Evolutionary conservation across 1,139 yeast species (phyloP), one percentile per base, ranked within the genome.

Genomic region (Sugiyamaella castrensis): DNA sequence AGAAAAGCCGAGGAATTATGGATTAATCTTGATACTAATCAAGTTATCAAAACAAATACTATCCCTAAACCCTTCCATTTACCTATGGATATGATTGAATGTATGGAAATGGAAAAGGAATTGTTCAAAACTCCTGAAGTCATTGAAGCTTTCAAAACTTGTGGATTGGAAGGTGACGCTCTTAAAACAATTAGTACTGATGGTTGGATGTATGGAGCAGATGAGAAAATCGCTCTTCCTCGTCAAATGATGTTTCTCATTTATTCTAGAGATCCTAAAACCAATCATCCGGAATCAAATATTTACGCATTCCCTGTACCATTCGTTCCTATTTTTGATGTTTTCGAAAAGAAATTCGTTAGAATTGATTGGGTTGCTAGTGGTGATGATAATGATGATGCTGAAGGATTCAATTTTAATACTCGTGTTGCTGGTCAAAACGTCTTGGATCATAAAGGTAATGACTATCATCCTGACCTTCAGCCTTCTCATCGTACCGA

Each of bases 131-230:
- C 84, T 62, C 92, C 94, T 19, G 56, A 60, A 5, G 81, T 85
- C 52, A 74, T 83, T 68, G 76, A 79, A 66, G 77, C 87, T 61
- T 64, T 77, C 50, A 55, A 58, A 43, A 60, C 84, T 80, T 69
- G 78, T 77, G 74, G 78, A 73, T 62, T 76, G 77, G 62, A 88
- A 82, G 62, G 66, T 43, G 60, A 57, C 30, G 55, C 57, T 44
- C 71, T 83, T 49, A 57, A 65, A 46, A 56, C 57, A 15, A 81
- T 87, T 63, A 79, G 91, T 84, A 59, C 85, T 84, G 96, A 87
- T 65, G 91, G 94, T 46, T 87, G 96, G 95, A 87, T 87, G 75
- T 87, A 87, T 66, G 96, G 95, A 59, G 83, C 88, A 37, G 91
- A 84, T 65, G 84, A 89, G 82, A 85, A 88, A 82, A 94, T 89